Base-by-base conservation (phyloP, 2,329 filamentous ascomycete genomes). In the Paraphoma chrysanthemicola region DNA sequence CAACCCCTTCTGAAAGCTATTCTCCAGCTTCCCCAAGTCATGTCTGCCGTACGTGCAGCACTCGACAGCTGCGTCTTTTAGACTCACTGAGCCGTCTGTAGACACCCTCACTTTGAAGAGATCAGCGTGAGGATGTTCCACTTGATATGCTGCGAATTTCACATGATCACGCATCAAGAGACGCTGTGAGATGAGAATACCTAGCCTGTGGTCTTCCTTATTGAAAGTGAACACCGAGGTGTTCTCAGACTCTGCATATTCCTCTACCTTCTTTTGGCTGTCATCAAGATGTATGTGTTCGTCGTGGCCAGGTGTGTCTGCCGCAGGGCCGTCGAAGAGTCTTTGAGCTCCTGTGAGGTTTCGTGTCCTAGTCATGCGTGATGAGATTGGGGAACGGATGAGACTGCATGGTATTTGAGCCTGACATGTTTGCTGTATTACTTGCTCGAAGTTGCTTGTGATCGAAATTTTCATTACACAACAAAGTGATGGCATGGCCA, bases 151-250 rank as follows among this genome's bases (percentile, higher is more conserved):
- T 56, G 93, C 89, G 84, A 98, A 96, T 68, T 90, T 82, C 67
- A 99, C 90, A 74, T 96, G 89, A 16, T 87, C 85, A 69, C 91
- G 90, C 76, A 90, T 88, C 80, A 95, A 88, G 53, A 98, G 89
- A 69, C 94, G 91, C 71, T 91, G 89, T 44, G 90, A 86, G 53
- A 99, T 85, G 53, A 98, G 84, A 77, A 98, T 97, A 67, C 90
- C 95, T 18, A 99, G 86, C 1, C 94, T 97, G 79, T 97, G 94
- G 69, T 99, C 95, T 77, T 99, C 95, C 78, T 97, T 98, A 79
- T 92, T 91, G 79, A 99, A 88, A 56, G 92, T 88, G 81, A 99
- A 99, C 78, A 97, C 91, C 8, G 92, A 91, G 14, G 91, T 93
- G 76, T 96, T 96, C 14, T 42, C 39, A 16, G 39, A 8, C 16